phyloP scores from a whole-genome alignment of 495 filamentous ascomycete genomes.

The Trichodelitschia bisporula region DNA sequence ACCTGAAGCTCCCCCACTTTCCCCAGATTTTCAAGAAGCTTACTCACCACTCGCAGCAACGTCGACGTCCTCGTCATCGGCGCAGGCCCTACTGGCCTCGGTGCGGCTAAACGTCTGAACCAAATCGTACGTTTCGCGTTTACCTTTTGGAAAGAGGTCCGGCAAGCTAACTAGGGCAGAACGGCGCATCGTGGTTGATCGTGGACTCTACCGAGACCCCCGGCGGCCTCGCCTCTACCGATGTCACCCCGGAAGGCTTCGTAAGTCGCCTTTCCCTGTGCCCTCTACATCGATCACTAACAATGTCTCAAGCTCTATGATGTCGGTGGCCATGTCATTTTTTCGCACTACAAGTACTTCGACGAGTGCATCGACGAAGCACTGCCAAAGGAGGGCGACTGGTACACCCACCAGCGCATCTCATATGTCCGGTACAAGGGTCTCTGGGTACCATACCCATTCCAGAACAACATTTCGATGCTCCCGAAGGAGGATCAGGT shows the following conservation, averaged over 20 bases:
- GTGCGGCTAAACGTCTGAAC: conserved; percentile 90
- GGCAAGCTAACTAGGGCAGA: conserved; percentile 19
- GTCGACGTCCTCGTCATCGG: conserved; percentile 98
- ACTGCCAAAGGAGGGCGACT: conserved; percentile 77
- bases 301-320: conserved; percentile 56
- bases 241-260: conserved; percentile 89
- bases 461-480: conserved; percentile 99
- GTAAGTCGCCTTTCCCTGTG: conserved; percentile 31
- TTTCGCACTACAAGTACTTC: conserved; percentile 99
- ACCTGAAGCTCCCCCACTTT: no score
- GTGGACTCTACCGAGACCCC: conserved; percentile 82
- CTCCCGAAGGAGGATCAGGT: conserved; percentile 93
- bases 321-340: conserved; percentile 98
- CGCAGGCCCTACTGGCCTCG: conserved; percentile 86
- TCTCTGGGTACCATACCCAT: conserved; percentile 94
- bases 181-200: conserved; percentile 86
- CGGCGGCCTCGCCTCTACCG: conserved; percentile 90
- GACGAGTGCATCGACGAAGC: conserved; percentile 97
- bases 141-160: neutral
- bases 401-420: conserved; percentile 94
- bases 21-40: no score
- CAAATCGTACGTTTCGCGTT: conserved; percentile 58
- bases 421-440: conserved; percentile 95
- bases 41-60: conserved; percentile 26
- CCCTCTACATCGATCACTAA: neutral